A percentile compares a stretch with the other conserved stretches of the same genome.
Evolutionary conservation across 495 filamentous ascomycete species (phyloP).

Genomic region (Cudoniella acicularis): DNA sequence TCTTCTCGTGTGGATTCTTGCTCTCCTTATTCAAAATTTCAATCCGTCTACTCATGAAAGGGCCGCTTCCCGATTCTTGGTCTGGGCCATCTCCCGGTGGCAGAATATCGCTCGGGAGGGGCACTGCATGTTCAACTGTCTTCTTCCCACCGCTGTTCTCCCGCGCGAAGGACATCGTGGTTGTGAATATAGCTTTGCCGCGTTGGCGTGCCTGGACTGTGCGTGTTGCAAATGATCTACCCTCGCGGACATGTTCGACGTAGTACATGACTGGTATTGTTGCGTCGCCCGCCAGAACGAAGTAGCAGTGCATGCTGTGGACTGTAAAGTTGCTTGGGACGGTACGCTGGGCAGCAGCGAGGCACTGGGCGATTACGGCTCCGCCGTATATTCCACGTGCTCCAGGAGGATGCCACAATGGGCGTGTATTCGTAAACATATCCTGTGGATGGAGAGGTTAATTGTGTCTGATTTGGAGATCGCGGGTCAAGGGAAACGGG

Average conservation of each 20-base stretch:
- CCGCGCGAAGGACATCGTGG: slow-evolving; percentile 81
- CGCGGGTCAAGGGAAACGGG: background rate
- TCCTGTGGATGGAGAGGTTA: slow-evolving; percentile 45
- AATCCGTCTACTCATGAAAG: slow-evolving; percentile 55
- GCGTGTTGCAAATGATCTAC: slow-evolving; percentile 86
- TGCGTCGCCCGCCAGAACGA: slow-evolving; percentile 83
- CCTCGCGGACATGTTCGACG: slow-evolving; percentile 87
- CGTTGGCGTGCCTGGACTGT: slow-evolving; percentile 91
- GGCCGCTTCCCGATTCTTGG: slow-evolving; percentile 29
- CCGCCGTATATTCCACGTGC: slow-evolving; percentile 94
- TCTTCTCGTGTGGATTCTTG: slow-evolving; percentile 58
- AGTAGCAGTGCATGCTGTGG: slow-evolving; percentile 99
- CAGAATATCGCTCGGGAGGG: slow-evolving; percentile 50
- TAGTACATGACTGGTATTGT: slow-evolving; percentile 80
- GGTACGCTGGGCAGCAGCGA: slow-evolving; percentile 83
- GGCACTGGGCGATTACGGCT: slow-evolving; percentile 85
- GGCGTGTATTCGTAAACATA: slow-evolving; percentile 89
- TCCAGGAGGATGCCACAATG: slow-evolving; percentile 85
- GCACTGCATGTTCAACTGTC: slow-evolving; percentile 55
- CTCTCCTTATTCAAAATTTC: slow-evolving; percentile 43
- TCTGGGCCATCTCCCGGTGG: slow-evolving; percentile 24
- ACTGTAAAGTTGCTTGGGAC: slow-evolving; percentile 74
- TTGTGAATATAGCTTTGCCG: slow-evolving; percentile 91
- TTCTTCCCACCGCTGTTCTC: slow-evolving; percentile 62
- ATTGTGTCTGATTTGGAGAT: background rate